Evolutionary conservation across 768 basidiomycete species (phyloP).

Genomic region (Lyophyllum semitale): DNA sequence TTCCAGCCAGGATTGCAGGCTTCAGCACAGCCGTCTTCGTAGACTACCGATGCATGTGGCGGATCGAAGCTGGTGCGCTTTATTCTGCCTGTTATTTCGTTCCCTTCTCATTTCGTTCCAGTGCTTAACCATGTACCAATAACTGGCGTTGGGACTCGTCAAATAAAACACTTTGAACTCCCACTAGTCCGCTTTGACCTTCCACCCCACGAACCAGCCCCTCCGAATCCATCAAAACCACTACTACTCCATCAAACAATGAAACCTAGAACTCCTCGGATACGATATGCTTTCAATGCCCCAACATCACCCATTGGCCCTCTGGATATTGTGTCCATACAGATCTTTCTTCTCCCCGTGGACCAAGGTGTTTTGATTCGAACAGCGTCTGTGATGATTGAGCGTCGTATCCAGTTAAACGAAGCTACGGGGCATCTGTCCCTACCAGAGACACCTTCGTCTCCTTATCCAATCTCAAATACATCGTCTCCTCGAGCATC

Average conservation of each 20-base stretch:
- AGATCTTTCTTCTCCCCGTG: slow-evolving; percentile 60
- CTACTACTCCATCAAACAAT: slow-evolving; percentile 42
- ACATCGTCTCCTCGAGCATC: slow-evolving; percentile 18
- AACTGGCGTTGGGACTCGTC: slow-evolving; percentile 64
- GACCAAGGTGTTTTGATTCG: slow-evolving; percentile 61
- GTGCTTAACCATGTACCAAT: slow-evolving; percentile 71
- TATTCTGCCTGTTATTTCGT: slow-evolving; percentile 12
- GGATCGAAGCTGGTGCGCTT: slow-evolving; percentile 75
- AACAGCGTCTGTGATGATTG: slow-evolving; percentile 63
- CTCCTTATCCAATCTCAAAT: slow-evolving; percentile 21
- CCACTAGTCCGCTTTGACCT: slow-evolving; percentile 71
- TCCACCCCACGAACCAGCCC: slow-evolving; percentile 41
- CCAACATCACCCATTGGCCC: slow-evolving; percentile 69
- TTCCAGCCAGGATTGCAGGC: slow-evolving; percentile 64
- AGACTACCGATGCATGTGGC: slow-evolving; percentile 80
- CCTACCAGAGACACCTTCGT: slow-evolving; percentile 20
- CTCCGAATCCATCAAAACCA: slow-evolving; percentile 36
- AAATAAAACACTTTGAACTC: slow-evolving; percentile 71
- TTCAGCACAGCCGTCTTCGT: slow-evolving; percentile 74
- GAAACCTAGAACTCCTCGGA: slow-evolving; percentile 57
- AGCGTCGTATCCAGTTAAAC: slow-evolving; percentile 68
- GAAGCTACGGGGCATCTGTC: slow-evolving; percentile 33
- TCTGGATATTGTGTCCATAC: slow-evolving; percentile 68
- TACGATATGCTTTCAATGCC: slow-evolving; percentile 60
- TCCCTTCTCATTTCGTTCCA: slow-evolving; percentile 29